A percentile compares a stretch with the other conserved stretches of the same genome.
These are phyloP conservation scores for Acanthamoeba polyphaga DNA, from an alignment of 208 protist genomes.

Conservation along the genomic window DNA sequence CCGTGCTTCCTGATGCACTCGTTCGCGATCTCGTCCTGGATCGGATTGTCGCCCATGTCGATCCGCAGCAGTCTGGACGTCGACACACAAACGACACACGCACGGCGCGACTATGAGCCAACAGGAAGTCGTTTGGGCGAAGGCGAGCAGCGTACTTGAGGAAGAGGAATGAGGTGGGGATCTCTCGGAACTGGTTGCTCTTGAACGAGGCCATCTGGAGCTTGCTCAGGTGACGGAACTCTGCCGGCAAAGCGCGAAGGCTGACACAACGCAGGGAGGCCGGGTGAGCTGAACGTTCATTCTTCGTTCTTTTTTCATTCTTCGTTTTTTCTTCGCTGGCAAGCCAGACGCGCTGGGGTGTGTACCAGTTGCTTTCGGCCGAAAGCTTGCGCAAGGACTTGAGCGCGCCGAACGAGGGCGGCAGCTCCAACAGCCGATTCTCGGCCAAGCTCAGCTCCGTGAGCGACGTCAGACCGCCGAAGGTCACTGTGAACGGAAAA, in stretches of 20 bases:
- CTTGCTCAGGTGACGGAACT: conserved; percentile 59
- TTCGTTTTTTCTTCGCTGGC: too few relatives aligned
- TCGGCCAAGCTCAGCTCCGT: conserved; percentile 53
- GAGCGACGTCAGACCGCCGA: conserved; percentile 40
- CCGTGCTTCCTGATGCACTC: conserved; percentile 40
- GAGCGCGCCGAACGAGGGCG: conserved; percentile 49
- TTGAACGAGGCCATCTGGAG: conserved; percentile 67
- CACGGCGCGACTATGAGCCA: not conserved
- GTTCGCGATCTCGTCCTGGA: conserved; percentile 18
- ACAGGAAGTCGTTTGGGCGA: not conserved
- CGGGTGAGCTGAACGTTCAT: not conserved
- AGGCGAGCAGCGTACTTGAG: conserved; percentile 24
- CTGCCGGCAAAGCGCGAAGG: not conserved
- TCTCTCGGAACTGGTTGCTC: conserved; percentile 48
- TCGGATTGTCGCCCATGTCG: conserved; percentile 57
- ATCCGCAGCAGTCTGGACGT: conserved; percentile 21
- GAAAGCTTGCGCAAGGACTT: conserved; percentile 26
- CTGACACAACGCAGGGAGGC: not conserved
- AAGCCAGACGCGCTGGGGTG: not conserved
- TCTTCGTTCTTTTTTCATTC: too few relatives aligned
- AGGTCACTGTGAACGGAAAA: not conserved
- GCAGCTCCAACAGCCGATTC: conserved; percentile 54
- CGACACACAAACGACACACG: not conserved
- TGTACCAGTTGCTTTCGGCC: conserved; percentile 58
- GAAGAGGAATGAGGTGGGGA: conserved; percentile 52